Conservation (phyloP, 176 grass and related monocot species). For the Carex parvula region DNA sequence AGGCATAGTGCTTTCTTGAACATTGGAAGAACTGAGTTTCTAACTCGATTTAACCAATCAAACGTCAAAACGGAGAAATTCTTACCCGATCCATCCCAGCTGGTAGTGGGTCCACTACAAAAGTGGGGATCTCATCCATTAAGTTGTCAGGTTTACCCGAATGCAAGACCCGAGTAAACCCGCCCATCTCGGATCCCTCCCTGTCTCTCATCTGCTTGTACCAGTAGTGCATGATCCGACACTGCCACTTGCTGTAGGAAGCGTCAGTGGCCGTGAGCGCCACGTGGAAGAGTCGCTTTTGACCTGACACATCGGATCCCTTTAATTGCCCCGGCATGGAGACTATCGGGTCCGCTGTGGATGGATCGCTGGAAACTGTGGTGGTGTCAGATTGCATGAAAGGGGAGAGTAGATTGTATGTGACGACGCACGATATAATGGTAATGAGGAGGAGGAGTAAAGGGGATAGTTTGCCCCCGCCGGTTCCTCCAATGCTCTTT, state of each 20-base stretch:
- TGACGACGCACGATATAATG: slow-evolving; percentile 55
- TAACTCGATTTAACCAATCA: neutral
- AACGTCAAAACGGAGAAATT: neutral
- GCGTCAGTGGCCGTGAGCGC: slow-evolving; percentile 88
- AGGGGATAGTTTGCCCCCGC: slow-evolving; percentile 44
- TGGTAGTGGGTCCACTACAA: slow-evolving; percentile 82
- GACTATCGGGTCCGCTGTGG: slow-evolving; percentile 16
- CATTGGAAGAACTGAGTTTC: neutral
- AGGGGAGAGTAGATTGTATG: slow-evolving; percentile 79
- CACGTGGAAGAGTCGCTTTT: slow-evolving; percentile 72
- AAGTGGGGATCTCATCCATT: slow-evolving; percentile 89
- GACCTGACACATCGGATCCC: slow-evolving; percentile 21
- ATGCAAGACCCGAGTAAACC: slow-evolving; percentile 91
- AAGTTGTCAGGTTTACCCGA: slow-evolving; percentile 71
- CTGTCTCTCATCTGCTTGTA: slow-evolving; percentile 65
- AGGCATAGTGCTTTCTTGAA: neutral
- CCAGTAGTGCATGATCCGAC: slow-evolving; percentile 93
- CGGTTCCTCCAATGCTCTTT: slow-evolving; percentile 46
- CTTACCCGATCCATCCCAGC: slow-evolving; percentile 62
- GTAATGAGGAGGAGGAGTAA: slow-evolving; percentile 45
- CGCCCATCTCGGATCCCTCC: slow-evolving; percentile 80
- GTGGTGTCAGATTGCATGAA: slow-evolving; percentile 30
- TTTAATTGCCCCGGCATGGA: slow-evolving; percentile 12
- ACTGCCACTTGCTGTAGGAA: slow-evolving; percentile 94
- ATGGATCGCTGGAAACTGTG: slow-evolving; percentile 24